Conservation (phyloP, 164 flowering plant genomes). For the Vitis rupestris region DNA sequence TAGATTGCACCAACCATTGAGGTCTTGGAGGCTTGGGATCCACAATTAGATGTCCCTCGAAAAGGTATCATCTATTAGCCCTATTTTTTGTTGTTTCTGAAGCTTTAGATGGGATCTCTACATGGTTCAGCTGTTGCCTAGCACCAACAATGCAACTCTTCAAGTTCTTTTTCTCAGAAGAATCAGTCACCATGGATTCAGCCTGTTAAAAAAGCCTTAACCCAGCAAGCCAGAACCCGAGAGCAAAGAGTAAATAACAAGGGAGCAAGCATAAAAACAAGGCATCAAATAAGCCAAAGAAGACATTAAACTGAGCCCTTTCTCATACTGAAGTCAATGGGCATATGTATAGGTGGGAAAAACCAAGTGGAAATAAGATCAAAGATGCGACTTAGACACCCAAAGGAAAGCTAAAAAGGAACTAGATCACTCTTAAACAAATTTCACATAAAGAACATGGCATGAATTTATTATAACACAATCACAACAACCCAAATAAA, state of each 20-base stretch:
- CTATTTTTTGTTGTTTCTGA: slow-evolving; percentile 19
- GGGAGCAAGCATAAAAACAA: no score
- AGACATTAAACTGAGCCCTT: no score
- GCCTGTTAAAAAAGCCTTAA: slow-evolving; percentile 61
- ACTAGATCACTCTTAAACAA: no score
- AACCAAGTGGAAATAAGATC: no score
- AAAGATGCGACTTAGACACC: no score
- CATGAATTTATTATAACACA: no score
- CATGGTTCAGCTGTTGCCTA: slow-evolving; percentile 49
- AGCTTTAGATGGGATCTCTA: slow-evolving; percentile 34
- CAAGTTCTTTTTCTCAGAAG: slow-evolving; percentile 64
- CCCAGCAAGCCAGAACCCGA: slow-evolving; percentile 77
- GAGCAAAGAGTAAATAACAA: slow-evolving; percentile 22
- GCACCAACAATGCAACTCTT: slow-evolving; percentile 60
- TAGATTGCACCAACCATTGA: slow-evolving; percentile 63
- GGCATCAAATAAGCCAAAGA: no score
- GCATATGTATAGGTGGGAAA: no score
- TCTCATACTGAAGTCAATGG: no score
- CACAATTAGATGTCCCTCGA: slow-evolving; percentile 96
- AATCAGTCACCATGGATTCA: slow-evolving; percentile 36
- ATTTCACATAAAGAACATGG: no score
- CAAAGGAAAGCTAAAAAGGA: no score
- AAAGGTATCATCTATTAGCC: slow-evolving; percentile 56
- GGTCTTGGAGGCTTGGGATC: slow-evolving; percentile 94
- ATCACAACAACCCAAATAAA: no score